A percentile compares a stretch with the other conserved stretches of the same genome.
Evolutionary conservation across 257 asterid genomes (phyloP).

Genomic region (Plantago elongata): DNA sequence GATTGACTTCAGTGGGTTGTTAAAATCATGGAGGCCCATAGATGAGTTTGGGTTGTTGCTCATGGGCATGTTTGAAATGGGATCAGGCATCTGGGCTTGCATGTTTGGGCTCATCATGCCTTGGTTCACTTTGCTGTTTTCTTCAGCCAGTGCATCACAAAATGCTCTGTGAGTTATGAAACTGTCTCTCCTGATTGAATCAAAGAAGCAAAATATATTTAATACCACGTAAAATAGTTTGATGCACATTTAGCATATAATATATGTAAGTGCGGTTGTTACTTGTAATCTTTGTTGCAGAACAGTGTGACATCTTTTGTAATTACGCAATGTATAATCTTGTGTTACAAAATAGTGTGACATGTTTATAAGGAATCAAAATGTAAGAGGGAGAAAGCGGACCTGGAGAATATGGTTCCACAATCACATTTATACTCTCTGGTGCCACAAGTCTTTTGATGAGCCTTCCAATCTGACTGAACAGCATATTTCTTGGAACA

Average conservation of each 20-base stretch:
- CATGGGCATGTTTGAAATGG: constrained; percentile 44
- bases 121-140: constrained; percentile 73
- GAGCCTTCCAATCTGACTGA: constrained; percentile 92
- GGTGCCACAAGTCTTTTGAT: constrained; percentile 87
- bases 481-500: constrained; percentile 80
- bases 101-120: constrained; percentile 35
- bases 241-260: background rate
- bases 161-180: constrained; percentile 92
- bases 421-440: constrained; percentile 83
- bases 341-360: too few species aligned
- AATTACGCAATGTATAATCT: too few species aligned
- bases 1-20: constrained; percentile 52
- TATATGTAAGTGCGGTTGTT: too few species aligned
- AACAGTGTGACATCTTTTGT: too few species aligned
- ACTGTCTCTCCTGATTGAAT: constrained; percentile 74
- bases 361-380: background rate
- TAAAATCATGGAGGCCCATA: constrained; percentile 49
- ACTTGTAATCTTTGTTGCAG: too few species aligned
- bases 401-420: constrained; percentile 95
- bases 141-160: constrained; percentile 88
- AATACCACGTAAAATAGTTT: background rate
- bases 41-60: constrained; percentile 33
- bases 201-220: background rate
- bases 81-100: constrained; percentile 47
- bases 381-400: background rate